These are phyloP conservation scores for Claviceps sp. DNA, from an alignment of 2,329 filamentous ascomycete species.

Conservation along the genomic window DNA sequence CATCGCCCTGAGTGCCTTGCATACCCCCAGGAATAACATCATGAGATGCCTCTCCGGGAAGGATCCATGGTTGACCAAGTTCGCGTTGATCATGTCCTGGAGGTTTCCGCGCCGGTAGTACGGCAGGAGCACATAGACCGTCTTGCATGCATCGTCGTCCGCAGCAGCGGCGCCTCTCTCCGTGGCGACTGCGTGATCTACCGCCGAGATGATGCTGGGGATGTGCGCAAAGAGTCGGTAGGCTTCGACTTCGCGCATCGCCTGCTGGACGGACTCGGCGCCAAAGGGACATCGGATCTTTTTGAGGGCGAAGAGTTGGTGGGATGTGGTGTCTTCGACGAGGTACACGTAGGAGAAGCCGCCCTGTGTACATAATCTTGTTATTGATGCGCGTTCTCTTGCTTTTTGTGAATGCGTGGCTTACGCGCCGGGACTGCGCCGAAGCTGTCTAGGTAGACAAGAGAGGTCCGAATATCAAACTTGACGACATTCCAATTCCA, in stretches of 20 bases:
- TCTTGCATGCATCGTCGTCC: constrained; percentile 58
- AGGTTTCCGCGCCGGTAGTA: constrained; percentile 94
- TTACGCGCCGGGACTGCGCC: too few relatives aligned
- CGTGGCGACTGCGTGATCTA: constrained; percentile 70
- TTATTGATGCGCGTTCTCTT: too few relatives aligned
- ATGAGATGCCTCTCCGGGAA: constrained; percentile 85
- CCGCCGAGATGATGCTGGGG: constrained; percentile 72
- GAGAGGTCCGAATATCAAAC: too few relatives aligned
- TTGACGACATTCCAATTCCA: too few relatives aligned
- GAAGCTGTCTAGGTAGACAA: too few relatives aligned
- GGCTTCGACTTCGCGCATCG: constrained; percentile 93
- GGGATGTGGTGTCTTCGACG: constrained; percentile 76
- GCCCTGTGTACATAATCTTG: constrained; percentile 34
- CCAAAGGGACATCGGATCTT: constrained; percentile 98
- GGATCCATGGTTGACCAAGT: constrained; percentile 82
- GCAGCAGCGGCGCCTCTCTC: constrained; percentile 42
- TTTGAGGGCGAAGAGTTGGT: constrained; percentile 84
- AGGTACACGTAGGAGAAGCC: constrained; percentile 99
- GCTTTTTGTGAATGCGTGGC: too few relatives aligned
- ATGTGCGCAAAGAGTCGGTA: constrained; percentile 80
- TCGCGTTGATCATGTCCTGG: constrained; percentile 97
- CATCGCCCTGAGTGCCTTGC: constrained; percentile 77
- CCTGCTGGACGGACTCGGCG: constrained; percentile 86
- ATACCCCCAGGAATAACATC: constrained; percentile 84
- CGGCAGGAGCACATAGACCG: constrained; percentile 89